These are phyloP conservation scores for Cladophialophora psammophila DNA, from an alignment of 2,329 filamentous ascomycete genomes.

Conservation along the genomic window DNA sequence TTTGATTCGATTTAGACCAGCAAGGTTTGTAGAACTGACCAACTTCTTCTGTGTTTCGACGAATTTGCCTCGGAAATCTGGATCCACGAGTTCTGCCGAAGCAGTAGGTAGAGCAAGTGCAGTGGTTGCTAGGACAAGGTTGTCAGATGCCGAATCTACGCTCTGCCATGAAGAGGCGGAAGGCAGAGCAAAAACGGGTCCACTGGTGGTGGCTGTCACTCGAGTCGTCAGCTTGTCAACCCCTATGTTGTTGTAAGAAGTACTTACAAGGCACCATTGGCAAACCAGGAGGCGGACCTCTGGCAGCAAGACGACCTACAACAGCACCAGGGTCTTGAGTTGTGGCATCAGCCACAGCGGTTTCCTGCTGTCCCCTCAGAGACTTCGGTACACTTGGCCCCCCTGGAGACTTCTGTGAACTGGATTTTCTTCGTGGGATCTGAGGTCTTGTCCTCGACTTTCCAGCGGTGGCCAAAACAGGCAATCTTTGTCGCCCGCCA, in stretches of 20 bases:
- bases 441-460: constrained; percentile 32
- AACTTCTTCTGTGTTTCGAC: constrained; percentile 43
- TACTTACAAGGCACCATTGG: constrained; percentile 27
- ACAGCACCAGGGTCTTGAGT: neutral
- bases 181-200: constrained; percentile 34
- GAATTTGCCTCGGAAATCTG: constrained; percentile 49
- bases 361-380: neutral
- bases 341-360: neutral
- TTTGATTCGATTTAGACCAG: constrained; percentile 31
- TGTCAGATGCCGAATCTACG: constrained; percentile 31
- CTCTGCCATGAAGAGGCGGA: constrained; percentile 41
- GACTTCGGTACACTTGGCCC: constrained; percentile 24
- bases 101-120: constrained; percentile 24
- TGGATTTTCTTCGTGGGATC: constrained; percentile 34
- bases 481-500: constrained; percentile 25
- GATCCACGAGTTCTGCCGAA: constrained; percentile 46
- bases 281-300: constrained; percentile 28
- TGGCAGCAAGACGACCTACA: neutral
- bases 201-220: constrained; percentile 22
- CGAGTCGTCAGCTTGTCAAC: constrained; percentile 7
- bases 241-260: neutral
- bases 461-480: constrained; percentile 25
- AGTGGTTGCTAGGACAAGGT: constrained; percentile 12
- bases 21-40: constrained; percentile 35
- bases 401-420: constrained; percentile 25